Conservation (phyloP, 1,284 basidiomycete genomes). For the Heterobasidion occidentale region DNA sequence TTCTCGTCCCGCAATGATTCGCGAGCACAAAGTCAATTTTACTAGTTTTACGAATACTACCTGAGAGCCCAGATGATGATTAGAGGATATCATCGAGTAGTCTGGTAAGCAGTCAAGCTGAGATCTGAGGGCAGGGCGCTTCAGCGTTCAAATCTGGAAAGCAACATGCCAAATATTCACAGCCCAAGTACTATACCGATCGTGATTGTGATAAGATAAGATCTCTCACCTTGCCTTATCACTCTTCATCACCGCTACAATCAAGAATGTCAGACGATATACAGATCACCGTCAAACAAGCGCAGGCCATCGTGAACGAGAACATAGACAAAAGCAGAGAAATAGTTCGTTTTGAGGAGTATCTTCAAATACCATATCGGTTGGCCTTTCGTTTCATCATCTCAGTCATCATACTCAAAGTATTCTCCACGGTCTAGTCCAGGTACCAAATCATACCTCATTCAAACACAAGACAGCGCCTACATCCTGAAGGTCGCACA, state of each 20-base stretch:
- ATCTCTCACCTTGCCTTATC: not conserved
- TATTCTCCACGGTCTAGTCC: not conserved
- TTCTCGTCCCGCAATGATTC: not conserved
- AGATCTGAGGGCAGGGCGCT: not conserved
- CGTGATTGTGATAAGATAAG: not conserved
- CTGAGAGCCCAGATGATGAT: not conserved
- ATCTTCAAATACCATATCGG: not conserved
- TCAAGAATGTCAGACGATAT: not conserved
- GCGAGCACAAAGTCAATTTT: not conserved
- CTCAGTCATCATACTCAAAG: not conserved
- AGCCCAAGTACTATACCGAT: not conserved
- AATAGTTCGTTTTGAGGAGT: not conserved
- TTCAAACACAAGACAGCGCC: not conserved
- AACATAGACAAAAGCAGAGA: not conserved
- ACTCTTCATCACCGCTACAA: not conserved
- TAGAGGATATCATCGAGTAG: too few relatives aligned
- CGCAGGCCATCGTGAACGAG: not conserved
- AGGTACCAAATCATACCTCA: not conserved
- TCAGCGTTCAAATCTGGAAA: not conserved
- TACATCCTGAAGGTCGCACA: slow-evolving; percentile 16
- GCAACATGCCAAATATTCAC: not conserved
- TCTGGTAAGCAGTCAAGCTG: too few relatives aligned
- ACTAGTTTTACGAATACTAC: not conserved
- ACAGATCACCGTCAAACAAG: not conserved
- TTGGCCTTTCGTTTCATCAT: not conserved